Base-by-base conservation (phyloP, 202 grass and related monocot species). In the Setaria italica region DNA sequence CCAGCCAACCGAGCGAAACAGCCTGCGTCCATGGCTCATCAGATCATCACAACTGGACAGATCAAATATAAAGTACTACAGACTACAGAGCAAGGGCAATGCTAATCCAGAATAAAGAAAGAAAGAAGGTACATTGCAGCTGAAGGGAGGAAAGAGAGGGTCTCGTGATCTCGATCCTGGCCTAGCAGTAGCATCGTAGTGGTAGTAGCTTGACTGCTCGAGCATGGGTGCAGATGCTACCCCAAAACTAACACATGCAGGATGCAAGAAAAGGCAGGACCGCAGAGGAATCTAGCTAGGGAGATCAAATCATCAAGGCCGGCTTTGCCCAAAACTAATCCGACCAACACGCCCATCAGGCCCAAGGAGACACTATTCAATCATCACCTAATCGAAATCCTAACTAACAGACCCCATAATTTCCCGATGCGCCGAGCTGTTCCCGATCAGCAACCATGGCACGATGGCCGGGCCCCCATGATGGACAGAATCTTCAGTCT, bases 401-500 rank as follows among this genome's bases (percentile, higher is more conserved):
- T 76, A 72, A 88, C 46, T 76, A 72, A 88, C 69, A 21, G 60
- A 84, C 33, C 13, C 67, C 70, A 50, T 0, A 5, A 47, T 46
- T 76, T 88, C 59, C 57, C 60, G 17, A 76, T 29, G n/a, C 49
- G 10, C 42, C 69, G 62, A 89, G 77, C 73, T 73, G 49, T 67
- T 73, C 41, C 73, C 60, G 15, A 83, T 91, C 51, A 67, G 50
- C 46, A 67, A 13, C 85, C 78, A 72, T 49, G 45, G 70, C 39
- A 2, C n/a, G n/a, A 9, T 9, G 17, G 16, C 34, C 82, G 58
- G 9, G 1, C 55, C 19, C 19, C 86, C 86, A 64, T 48, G 14
- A 83, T 35, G 77, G 30, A 50, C 79, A 86, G 55, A 85, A 81
- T 85, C 64, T 85, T 80, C 60, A 77, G 49, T 72, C 63, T 77